These are phyloP conservation scores for Thyridium curvatum DNA, from an alignment of 2,329 filamentous ascomycete species.

Conservation along the genomic window DNA sequence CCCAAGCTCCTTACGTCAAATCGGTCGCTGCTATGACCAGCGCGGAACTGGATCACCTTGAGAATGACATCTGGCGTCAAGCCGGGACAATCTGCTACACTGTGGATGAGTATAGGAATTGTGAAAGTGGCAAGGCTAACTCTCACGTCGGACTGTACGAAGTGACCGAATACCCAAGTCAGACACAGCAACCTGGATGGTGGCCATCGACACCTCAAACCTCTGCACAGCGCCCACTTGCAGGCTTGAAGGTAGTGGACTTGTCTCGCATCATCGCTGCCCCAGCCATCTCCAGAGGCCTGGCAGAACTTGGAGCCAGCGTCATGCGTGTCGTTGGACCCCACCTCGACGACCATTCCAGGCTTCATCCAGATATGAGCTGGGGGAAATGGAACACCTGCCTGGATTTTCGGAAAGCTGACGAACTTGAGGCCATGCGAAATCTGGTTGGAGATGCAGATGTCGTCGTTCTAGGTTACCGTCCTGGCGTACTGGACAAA, in stretches of 20 bases:
- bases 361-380: conserved; percentile 32
- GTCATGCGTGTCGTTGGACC: conserved; percentile 37
- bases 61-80: conserved; percentile 30
- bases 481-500: conserved; percentile 33
- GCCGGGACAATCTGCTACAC: conserved; percentile 38
- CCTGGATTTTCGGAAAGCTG: conserved; percentile 37
- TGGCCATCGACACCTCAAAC: too few species aligned
- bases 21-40: conserved; percentile 22
- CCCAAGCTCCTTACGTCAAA: conserved; percentile 21
- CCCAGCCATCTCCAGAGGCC: conserved; percentile 32
- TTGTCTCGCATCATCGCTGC: conserved; percentile 41
- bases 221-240: conserved; percentile 26
- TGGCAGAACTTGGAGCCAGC: conserved; percentile 37
- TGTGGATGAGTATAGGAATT: conserved; percentile 34
- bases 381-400: conserved; percentile 38
- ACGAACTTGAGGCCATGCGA: conserved; percentile 30
- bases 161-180: too few species aligned
- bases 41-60: conserved; percentile 32
- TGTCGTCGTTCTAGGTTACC: conserved; percentile 47
- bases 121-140: too few species aligned
- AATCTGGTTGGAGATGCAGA: conserved; percentile 41
- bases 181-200: too few species aligned
- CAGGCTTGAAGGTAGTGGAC: conserved; percentile 44
- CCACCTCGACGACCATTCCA: conserved; percentile 32
- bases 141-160: too few species aligned